Evolutionary conservation across 2,329 filamentous ascomycete species (phyloP).

Genomic region (Claviceps humidiphila): DNA sequence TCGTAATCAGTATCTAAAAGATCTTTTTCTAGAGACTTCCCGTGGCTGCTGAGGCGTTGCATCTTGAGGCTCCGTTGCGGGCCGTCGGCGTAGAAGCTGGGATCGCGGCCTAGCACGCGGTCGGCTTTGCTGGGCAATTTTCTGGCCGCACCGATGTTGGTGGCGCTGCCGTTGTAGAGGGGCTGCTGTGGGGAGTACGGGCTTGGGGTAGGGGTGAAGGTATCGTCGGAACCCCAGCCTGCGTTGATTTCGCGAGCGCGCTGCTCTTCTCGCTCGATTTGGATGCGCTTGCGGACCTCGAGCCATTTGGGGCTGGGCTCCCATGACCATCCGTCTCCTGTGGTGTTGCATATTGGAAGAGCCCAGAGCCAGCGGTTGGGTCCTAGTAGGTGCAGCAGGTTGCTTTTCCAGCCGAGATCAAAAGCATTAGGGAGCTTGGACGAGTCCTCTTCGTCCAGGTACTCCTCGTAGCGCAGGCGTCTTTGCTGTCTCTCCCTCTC

Average conservation of each 20-base stretch:
- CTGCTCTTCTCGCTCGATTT: slow-evolving; percentile 43
- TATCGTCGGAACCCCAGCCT: slow-evolving; percentile 44
- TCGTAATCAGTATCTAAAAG: slow-evolving; percentile 26
- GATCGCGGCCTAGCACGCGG: slow-evolving; percentile 43
- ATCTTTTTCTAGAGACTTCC: slow-evolving; percentile 30
- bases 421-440: slow-evolving; percentile 86
- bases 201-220: not conserved
- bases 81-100: slow-evolving; percentile 39
- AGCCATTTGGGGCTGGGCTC: slow-evolving; percentile 72
- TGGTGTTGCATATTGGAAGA: slow-evolving; percentile 71
- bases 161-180: not conserved
- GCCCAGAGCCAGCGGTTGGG: slow-evolving; percentile 59
- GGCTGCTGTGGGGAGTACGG: not conserved
- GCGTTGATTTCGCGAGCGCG: slow-evolving; percentile 49
- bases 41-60: slow-evolving; percentile 32
- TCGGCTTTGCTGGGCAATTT: slow-evolving; percentile 42
- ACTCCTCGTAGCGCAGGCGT: slow-evolving; percentile 48
- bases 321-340: slow-evolving; percentile 90
- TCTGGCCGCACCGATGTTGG: slow-evolving; percentile 14
- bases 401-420: slow-evolving; percentile 71
- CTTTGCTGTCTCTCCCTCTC: slow-evolving; percentile 42
- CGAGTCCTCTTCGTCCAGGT: slow-evolving; percentile 81
- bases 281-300: slow-evolving; percentile 53
- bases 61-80: slow-evolving; percentile 28
- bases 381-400: slow-evolving; percentile 73